Percentiles rank a stretch among this genome's conserved stretches.
Conservation (phyloP, 352 stramenopile genomes). For the Chloridella minuta region DNA sequence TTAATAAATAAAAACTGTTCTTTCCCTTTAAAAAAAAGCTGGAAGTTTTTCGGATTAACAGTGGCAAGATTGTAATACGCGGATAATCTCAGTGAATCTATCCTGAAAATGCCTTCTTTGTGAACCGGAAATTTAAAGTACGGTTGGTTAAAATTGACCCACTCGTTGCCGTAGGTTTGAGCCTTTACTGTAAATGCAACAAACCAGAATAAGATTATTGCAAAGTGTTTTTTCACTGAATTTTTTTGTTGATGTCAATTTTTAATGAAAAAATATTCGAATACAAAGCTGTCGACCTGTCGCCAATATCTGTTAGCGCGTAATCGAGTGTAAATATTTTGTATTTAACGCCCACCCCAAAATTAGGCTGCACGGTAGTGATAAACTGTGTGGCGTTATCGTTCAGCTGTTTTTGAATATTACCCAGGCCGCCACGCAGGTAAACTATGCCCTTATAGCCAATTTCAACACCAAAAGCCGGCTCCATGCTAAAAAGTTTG, state of each 20-base stretch:
- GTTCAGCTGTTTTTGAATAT: background rate
- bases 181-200: background rate
- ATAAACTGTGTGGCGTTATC: background rate
- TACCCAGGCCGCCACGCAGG: background rate
- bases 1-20: background rate
- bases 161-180: background rate
- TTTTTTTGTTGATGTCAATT: background rate
- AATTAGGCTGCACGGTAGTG: background rate
- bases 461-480: background rate
- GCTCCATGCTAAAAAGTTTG: background rate
- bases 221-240: background rate
- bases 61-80: background rate
- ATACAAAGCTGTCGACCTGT: background rate
- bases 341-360: background rate
- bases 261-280: constrained; percentile 8
- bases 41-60: background rate
- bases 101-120: background rate
- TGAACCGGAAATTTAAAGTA: background rate
- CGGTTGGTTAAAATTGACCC: background rate
- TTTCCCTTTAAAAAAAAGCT: background rate
- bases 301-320: background rate
- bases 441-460: background rate
- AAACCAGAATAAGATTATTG: background rate
- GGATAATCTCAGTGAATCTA: background rate
- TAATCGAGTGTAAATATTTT: background rate